Evolutionary conservation across 192 early-diverging fungal genomes (phyloP).

Genomic region (Cladochytrium replicatum): DNA sequence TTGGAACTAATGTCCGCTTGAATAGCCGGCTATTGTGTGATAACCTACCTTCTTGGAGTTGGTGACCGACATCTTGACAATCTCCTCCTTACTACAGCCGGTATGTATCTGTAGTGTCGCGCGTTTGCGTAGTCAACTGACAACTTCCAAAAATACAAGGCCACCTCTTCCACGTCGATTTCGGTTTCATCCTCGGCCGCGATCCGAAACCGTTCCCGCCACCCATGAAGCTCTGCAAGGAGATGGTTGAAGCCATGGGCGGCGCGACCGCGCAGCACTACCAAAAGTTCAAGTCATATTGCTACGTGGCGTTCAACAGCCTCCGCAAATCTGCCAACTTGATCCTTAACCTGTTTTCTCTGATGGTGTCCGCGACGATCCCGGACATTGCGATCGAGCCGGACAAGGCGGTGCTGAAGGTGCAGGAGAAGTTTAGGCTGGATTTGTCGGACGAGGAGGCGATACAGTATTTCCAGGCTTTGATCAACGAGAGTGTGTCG

Average conservation of each 20-base stretch:
- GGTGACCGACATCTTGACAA: conserved; percentile 99
- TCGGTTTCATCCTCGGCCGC: conserved; percentile 95
- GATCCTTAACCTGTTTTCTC: conserved; percentile 91
- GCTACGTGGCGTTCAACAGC: conserved; percentile 90
- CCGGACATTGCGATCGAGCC: conserved; percentile 98
- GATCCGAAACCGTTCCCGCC: conserved; percentile 99
- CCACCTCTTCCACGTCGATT: conserved; percentile 95
- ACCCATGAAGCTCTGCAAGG: conserved; percentile 98
- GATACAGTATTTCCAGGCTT: conserved; percentile 81
- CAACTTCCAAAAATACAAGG: conserved; percentile 31
- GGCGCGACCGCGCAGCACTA: conserved; percentile 80
- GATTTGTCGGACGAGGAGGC: conserved; percentile 86
- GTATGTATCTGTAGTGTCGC: conserved; percentile 25
- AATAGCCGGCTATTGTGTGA: conserved; percentile 94
- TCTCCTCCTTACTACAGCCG: conserved; percentile 75
- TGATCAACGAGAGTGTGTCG: conserved; percentile 89
- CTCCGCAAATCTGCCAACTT: conserved; percentile 89
- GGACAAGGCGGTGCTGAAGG: conserved; percentile 93
- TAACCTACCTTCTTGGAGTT: conserved; percentile 94
- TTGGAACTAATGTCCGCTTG: conserved; percentile 8
- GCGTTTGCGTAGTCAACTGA: neutral
- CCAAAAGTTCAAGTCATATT: conserved; percentile 85
- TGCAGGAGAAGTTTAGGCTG: conserved; percentile 91
- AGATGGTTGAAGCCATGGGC: conserved; percentile 99
- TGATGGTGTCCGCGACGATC: conserved; percentile 96